Percentiles rank a stretch among this genome's conserved stretches.
Conservation (phyloP, 768 basidiomycete genomes). For the Termitomyces sp. region DNA sequence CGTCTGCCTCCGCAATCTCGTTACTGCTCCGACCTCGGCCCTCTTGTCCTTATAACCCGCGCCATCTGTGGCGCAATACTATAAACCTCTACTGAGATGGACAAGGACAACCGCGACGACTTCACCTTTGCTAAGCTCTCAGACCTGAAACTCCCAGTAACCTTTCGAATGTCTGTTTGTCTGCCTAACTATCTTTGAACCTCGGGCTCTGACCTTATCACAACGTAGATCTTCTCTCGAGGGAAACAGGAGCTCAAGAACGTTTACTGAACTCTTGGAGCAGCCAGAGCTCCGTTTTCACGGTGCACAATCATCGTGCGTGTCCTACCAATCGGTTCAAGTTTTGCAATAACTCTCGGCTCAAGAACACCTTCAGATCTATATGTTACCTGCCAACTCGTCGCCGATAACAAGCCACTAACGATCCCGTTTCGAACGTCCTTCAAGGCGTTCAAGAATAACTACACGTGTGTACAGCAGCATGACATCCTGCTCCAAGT, state of each 20-base stretch:
- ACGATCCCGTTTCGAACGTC: constrained; percentile 91
- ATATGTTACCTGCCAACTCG: constrained; percentile 89
- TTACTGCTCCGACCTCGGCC: background rate
- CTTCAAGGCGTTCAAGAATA: constrained; percentile 88
- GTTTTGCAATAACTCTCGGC: constrained; percentile 28
- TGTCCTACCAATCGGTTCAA: constrained; percentile 17
- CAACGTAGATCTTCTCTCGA: constrained; percentile 75
- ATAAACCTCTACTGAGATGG: constrained; percentile 29
- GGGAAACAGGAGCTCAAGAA: constrained; percentile 68
- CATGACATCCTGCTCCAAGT: background rate
- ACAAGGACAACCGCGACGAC: constrained; percentile 72
- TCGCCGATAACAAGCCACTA: constrained; percentile 90
- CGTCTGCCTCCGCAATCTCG: background rate
- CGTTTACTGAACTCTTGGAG: constrained; percentile 80
- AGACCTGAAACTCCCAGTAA: constrained; percentile 84
- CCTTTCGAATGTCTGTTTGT: constrained; percentile 71
- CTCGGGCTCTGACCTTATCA: background rate
- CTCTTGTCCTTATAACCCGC: background rate
- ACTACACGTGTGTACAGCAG: constrained; percentile 58
- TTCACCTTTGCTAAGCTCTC: constrained; percentile 91
- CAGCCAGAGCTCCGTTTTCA: constrained; percentile 81
- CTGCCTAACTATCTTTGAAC: background rate
- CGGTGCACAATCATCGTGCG: constrained; percentile 79
- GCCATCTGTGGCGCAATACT: background rate
- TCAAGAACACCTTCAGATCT: constrained; percentile 86